Evolutionary conservation across 192 early-diverging fungal genomes (phyloP), one percentile per base, ranked within the genome.

Genomic region (Diversispora epigaea): DNA sequence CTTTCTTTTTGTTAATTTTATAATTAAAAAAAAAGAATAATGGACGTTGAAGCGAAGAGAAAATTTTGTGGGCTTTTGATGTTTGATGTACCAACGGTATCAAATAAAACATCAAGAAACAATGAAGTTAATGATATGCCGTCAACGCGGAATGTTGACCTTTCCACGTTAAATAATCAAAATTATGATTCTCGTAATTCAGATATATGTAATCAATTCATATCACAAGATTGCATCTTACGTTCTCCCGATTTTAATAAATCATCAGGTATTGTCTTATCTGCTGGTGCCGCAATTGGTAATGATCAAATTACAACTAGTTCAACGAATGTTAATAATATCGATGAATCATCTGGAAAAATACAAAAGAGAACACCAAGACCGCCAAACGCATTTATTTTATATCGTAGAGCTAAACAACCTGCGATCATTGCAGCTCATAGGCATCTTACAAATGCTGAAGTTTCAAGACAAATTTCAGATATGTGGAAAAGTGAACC

Each of bases 401-500:
- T 75, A 8, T 75, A 75, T 52, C 61, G 73, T 41, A 40, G 57
- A 40, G 73, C 47, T 4, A 75, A 75, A 65, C 73, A 75, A 64
- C 73, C 73, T n/a, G 73, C 50, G 3, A 50, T 75, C 2, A 75
- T 75, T n/a, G 56, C 55, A 39, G 45, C 73, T 54, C 40, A 75
- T 32, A 75, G 57, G 15, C 43, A 65, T 40, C 47, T 75, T 10
- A 64, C 73, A 4, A 75, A 75, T 54, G 73, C 73, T 40, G 56
- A 75, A 75, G 73, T 75, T 19, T 75, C 73, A 41, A 41, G 73
- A 43, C 15, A 47, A 65, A 75, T 75, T 45, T 44, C 62, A 25
- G 61, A 75, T 54, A 75, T 75, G 73, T 75, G 73, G 73, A 64
- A 19, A 65, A 47, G 19, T 11, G 73, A 75, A 54, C 22, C 73